Percentiles rank a stretch among this genome's conserved stretches.
Evolutionary conservation across 2,329 filamentous ascomycete genomes (phyloP).

Genomic region (Hypoxylon sp.): DNA sequence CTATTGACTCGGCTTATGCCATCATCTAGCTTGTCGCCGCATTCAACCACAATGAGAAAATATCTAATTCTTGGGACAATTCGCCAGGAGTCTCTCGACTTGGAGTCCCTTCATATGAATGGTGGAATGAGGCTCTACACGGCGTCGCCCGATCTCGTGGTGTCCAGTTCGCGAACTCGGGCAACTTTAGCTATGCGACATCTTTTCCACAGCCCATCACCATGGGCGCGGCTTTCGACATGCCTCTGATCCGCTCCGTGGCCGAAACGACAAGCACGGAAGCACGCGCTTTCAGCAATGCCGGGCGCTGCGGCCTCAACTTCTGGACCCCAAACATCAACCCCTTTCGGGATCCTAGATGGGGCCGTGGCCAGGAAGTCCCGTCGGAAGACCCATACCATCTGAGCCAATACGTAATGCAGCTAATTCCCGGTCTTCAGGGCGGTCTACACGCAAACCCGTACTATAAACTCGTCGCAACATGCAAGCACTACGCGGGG

Average conservation of each 20-base stretch:
- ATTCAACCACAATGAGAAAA: conserved; percentile 68
- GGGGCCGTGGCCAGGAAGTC: conserved; percentile 74
- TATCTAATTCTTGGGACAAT: conserved; percentile 61
- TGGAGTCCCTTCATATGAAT: conserved; percentile 69
- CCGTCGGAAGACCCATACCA: conserved; percentile 70
- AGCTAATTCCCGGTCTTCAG: conserved; percentile 69
- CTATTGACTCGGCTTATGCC: background rate
- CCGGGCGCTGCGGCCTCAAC: conserved; percentile 67
- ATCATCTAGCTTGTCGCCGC: conserved; percentile 64
- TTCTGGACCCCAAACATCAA: conserved; percentile 79
- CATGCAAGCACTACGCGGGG: conserved; percentile 72
- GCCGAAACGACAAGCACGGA: conserved; percentile 71
- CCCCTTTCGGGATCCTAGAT: conserved; percentile 73
- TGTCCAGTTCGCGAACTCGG: conserved; percentile 65
- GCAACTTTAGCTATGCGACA: conserved; percentile 72
- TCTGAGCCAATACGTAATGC: conserved; percentile 66
- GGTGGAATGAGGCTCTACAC: conserved; percentile 72
- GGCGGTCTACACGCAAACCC: conserved; percentile 48
- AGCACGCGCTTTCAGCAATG: conserved; percentile 75
- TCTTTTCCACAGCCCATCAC: conserved; percentile 76
- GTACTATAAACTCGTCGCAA: conserved; percentile 63
- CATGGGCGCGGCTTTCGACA: conserved; percentile 74
- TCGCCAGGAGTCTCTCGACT: conserved; percentile 65
- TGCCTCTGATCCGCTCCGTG: conserved; percentile 70
- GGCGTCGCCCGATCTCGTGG: conserved; percentile 67